phyloP scores from a whole-genome alignment of 2,329 filamentous ascomycete genomes.

The Diaporthe sp. region DNA sequence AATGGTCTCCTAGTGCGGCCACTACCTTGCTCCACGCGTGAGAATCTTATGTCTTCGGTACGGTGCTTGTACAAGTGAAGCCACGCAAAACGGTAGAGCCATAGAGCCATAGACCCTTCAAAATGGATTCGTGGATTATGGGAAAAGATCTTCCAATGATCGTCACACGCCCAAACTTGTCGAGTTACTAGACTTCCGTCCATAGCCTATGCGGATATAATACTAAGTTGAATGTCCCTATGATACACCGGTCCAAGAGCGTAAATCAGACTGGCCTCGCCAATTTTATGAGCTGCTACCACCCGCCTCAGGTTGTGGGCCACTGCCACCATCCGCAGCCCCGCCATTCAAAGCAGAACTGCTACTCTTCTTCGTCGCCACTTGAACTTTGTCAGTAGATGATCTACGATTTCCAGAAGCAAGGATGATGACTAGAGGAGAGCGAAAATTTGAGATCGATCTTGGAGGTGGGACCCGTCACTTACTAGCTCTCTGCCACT shows the following conservation, averaged over 20 bases:
- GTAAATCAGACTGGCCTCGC: not conserved
- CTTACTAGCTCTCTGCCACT: slow-evolving; percentile 80
- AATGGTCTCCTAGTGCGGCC: slow-evolving; percentile 2
- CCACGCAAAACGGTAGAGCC: not conserved
- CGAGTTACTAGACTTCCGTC: not conserved
- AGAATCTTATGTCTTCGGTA: not conserved
- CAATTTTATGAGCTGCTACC: slow-evolving; percentile 35
- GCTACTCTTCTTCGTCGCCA: slow-evolving; percentile 65
- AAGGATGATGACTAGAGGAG: not conserved
- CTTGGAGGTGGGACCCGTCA: not conserved
- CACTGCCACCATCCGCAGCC: slow-evolving; percentile 35
- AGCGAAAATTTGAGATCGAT: not conserved
- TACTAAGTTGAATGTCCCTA: not conserved
- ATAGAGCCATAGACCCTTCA: not conserved
- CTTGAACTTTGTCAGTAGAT: not conserved
- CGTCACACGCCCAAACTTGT: not conserved
- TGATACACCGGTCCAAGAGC: not conserved
- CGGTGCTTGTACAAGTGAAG: not conserved
- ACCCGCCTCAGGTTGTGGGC: slow-evolving; percentile 39
- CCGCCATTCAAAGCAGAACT: slow-evolving; percentile 38
- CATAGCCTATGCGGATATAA: not conserved
- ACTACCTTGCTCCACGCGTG: not conserved
- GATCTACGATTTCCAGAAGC: not conserved
- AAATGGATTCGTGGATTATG: not conserved
- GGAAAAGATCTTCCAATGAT: not conserved